These are phyloP conservation scores for Citropsis articulata DNA, from an alignment of 345 rosid species.

Conservation along the genomic window DNA sequence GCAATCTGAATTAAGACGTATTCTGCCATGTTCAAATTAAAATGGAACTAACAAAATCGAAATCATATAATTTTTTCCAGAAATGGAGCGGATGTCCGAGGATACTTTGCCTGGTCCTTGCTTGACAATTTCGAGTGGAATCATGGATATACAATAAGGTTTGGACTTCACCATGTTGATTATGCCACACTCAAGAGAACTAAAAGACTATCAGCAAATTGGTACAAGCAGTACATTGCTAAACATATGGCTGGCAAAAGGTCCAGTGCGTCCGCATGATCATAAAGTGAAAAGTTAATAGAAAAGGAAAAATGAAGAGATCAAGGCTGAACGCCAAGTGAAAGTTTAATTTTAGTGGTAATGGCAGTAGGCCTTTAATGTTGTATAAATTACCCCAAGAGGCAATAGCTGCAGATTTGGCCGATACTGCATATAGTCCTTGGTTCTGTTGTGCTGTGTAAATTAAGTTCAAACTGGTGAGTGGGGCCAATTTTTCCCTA, in stretches of 20 bases:
- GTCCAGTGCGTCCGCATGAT: background rate
- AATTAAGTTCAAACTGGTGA: no score
- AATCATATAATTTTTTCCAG: background rate
- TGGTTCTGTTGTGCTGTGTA: no score
- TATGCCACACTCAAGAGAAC: conserved; percentile 5
- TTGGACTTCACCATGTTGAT: conserved; percentile 11
- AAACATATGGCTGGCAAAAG: background rate
- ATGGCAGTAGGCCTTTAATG: background rate
- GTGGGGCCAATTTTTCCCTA: no score
- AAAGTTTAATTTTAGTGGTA: background rate
- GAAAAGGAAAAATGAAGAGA: background rate
- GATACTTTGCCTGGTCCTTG: conserved; percentile 7
- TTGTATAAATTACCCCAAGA: background rate
- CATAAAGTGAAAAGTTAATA: background rate
- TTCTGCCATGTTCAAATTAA: background rate
- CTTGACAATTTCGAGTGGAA: conserved; percentile 11
- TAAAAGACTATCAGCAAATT: background rate
- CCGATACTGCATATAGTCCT: no score
- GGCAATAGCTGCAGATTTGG: background rate
- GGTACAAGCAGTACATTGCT: conserved; percentile 11
- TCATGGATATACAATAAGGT: background rate
- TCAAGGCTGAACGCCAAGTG: background rate
- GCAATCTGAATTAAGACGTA: background rate
- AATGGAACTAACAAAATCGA: background rate
- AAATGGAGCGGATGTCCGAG: conserved; percentile 6